phyloP scores from a whole-genome alignment of 1,284 basidiomycete genomes.

The Ganoderma meredithae region DNA sequence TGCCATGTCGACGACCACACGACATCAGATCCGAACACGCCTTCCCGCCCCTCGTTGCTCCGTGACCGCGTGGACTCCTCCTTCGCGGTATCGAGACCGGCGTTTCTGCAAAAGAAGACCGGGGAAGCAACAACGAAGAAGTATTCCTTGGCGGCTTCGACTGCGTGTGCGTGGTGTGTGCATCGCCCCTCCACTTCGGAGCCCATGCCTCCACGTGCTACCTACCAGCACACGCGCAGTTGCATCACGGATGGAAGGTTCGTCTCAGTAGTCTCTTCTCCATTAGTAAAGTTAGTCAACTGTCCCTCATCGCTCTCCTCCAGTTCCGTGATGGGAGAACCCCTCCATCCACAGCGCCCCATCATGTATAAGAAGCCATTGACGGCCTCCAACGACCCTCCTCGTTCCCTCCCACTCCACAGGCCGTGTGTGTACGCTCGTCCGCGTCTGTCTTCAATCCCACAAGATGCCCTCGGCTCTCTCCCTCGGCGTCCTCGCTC shows the following conservation, averaged over 20 bases:
- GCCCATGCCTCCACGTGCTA: neutral
- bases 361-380: conserved; percentile 4
- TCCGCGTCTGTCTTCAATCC: neutral
- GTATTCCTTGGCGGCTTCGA: neutral
- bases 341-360: neutral
- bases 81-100: neutral
- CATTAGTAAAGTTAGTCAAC: neutral
- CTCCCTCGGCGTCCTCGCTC: conserved; percentile 25
- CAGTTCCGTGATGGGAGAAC: conserved; percentile 6
- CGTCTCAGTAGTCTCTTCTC: neutral
- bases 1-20: neutral
- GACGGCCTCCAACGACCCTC: neutral
- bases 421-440: conserved; percentile 2
- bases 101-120: neutral
- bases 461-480: conserved; percentile 25
- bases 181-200: neutral
- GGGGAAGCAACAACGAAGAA: neutral
- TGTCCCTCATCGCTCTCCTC: neutral
- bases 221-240: neutral
- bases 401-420: conserved; percentile 8
- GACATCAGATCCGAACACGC: neutral
- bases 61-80: neutral
- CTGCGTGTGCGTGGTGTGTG: neutral
- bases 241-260: neutral
- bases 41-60: neutral